Conservation (phyloP, 495 filamentous ascomycete species). For the Aspergillus funiculosus region DNA sequence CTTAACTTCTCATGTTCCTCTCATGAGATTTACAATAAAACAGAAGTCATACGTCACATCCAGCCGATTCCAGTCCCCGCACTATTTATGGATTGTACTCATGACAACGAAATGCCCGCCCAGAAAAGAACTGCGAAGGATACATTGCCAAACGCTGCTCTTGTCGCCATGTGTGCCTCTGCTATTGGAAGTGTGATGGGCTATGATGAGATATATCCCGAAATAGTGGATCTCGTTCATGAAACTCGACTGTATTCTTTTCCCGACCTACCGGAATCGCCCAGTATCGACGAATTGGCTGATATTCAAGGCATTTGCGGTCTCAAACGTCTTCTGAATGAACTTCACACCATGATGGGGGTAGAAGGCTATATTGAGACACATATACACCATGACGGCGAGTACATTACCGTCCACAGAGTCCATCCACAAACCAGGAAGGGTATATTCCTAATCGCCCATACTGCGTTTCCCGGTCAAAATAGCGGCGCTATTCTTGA, state of each 20-base stretch:
- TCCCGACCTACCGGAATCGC: constrained; percentile 59
- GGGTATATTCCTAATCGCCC: constrained; percentile 90
- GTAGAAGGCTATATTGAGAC: constrained; percentile 91
- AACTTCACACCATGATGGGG: constrained; percentile 90
- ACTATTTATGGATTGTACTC: constrained; percentile 98
- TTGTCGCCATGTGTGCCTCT: constrained; percentile 92
- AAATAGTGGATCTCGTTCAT: constrained; percentile 79
- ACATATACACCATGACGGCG: constrained; percentile 89
- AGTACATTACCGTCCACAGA: constrained; percentile 94
- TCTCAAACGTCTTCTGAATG: constrained; percentile 85
- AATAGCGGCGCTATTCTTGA: constrained; percentile 69
- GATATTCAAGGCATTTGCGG: constrained; percentile 72
- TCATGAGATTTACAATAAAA: constrained; percentile 32
- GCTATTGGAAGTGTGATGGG: constrained; percentile 95
- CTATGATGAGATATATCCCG: constrained; percentile 97
- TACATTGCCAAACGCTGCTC: constrained; percentile 89
- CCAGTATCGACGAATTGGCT: constrained; percentile 52
- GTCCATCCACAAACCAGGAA: constrained; percentile 86
- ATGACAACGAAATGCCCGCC: constrained; percentile 94
- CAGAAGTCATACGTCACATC: constrained; percentile 65
- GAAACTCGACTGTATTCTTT: constrained; percentile 72
- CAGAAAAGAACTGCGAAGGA: constrained; percentile 94
- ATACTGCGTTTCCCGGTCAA: constrained; percentile 88
- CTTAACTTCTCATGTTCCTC: constrained; percentile 30
- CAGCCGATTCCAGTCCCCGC: constrained; percentile 80